phyloP scores from a whole-genome alignment of 306 rosid species.

The Cucumis hystrix region DNA sequence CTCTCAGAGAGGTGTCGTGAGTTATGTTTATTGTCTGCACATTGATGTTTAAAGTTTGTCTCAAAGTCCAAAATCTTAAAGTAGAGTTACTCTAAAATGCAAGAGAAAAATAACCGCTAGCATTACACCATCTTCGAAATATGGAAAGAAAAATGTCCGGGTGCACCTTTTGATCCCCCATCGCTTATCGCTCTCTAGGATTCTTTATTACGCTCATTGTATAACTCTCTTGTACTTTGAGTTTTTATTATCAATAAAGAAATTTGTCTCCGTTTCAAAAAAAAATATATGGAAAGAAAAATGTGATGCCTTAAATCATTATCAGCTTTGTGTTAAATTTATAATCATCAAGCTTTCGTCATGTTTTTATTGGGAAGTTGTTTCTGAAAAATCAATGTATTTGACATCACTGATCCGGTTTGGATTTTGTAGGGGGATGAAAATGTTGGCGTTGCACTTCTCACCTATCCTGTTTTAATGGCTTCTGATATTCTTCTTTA shows the following conservation, averaged over 20 bases:
- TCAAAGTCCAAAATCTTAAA: not conserved
- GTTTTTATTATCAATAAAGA: too few species aligned
- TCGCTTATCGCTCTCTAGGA: too few species aligned
- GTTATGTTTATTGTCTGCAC: not conserved
- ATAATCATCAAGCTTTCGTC: not conserved
- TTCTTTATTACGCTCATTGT: too few species aligned
- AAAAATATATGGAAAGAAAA: not conserved
- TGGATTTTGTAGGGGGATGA: constrained; percentile 69
- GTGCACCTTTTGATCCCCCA: too few species aligned
- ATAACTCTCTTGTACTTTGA: too few species aligned
- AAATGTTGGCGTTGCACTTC: constrained; percentile 89
- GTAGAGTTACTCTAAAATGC: not conserved
- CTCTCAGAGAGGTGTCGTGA: not conserved
- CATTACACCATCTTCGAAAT: not conserved
- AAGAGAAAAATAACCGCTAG: not conserved
- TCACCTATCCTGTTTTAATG: constrained; percentile 97
- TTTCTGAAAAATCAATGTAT: not conserved
- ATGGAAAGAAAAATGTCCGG: not conserved
- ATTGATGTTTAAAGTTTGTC: not conserved
- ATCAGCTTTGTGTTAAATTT: not conserved
- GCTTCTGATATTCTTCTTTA: constrained; percentile 96
- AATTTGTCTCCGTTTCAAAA: too few species aligned
- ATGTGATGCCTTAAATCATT: not conserved
- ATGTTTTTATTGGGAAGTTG: not conserved
- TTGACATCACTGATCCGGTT: constrained; percentile 12